Base-by-base conservation (phyloP, 2,329 filamentous ascomycete genomes). In the Fulvia fulva region DNA sequence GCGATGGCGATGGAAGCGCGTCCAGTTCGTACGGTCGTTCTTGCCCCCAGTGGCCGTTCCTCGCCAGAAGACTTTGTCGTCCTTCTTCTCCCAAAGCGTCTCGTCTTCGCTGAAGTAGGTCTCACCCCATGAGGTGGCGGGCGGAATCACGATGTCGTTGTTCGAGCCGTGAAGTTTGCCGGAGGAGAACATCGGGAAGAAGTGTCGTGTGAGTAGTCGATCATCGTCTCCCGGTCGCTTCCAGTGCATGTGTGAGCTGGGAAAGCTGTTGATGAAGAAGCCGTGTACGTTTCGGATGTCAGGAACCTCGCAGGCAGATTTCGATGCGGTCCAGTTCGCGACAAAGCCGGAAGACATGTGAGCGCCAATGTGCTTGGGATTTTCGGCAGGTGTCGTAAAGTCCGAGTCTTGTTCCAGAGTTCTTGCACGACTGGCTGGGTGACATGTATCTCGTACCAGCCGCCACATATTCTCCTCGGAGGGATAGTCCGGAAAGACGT, bases 1-100 rank as follows among this genome's bases (percentile, higher is more conserved):
- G 1, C 88, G 84, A 67, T 90, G 88, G 2, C 87, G 83, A 60
- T 90, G 87, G 67, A 89, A 90, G 0, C 82, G 81, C 11, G 77
- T 80, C 87, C 87, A 90, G 65, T 84, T 89, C n/a, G 77, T 67
- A 25, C 65, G 62, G 16, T 67, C 69, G 58, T 76, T 75, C 7
- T 74, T 72, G 1, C 78, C 78, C 0, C 78, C 78, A 1, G 73
- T 74, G 7, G 76, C 76, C 7, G 64, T 68, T n/a, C 78, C 78
- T 47, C 77, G 73, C 78, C 78, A 80, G 6, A 77, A 64, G 16
- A 74, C 58, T 2, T 65, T 66, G 25, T 71, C 60, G 2, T 64
- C 62, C 62, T 80, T 80, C 2, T 69, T 53, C 1, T 66, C 60
- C 77, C 78, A 79, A 14, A 74, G 67, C 5, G 74, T 65, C 3